phyloP scores from a whole-genome alignment of 306 rosid genomes.

The Adenanthera pavonina region DNA sequence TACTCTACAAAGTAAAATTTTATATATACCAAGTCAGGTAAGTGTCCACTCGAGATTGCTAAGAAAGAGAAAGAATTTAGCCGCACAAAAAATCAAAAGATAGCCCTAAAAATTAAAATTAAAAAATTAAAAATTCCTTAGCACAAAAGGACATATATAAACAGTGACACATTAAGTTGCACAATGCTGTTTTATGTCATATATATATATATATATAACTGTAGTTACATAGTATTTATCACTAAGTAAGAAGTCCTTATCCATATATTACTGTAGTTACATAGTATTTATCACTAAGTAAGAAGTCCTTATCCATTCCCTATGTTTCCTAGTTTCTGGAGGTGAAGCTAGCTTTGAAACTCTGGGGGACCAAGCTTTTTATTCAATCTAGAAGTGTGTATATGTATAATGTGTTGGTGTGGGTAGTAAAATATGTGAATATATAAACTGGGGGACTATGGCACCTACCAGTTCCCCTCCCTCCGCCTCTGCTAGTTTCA shows the following conservation, averaged over 20 bases:
- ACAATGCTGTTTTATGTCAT: background rate
- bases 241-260: background rate
- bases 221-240: conserved; percentile 18
- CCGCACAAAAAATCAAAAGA: background rate
- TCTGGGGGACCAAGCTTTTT: no score
- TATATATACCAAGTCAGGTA: no score
- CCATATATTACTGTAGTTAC: background rate
- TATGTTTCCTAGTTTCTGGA: conserved; percentile 15
- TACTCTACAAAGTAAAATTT: no score
- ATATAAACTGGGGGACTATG: no score
- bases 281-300: conserved; percentile 6
- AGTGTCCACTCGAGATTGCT: no score
- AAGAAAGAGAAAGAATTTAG: background rate
- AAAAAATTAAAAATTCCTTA: background rate
- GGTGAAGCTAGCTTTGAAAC: background rate
- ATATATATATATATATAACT: background rate
- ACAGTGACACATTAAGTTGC: background rate
- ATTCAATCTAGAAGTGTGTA: no score
- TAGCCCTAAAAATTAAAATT: background rate
- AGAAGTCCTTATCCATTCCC: conserved; percentile 7
- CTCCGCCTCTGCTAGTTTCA: background rate
- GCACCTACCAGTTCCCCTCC: no score
- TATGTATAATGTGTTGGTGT: no score
- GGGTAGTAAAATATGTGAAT: no score
- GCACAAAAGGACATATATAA: conserved; percentile 6